These are phyloP conservation scores for Darksidea phi DNA, from an alignment of 495 filamentous ascomycete genomes.

Conservation along the genomic window DNA sequence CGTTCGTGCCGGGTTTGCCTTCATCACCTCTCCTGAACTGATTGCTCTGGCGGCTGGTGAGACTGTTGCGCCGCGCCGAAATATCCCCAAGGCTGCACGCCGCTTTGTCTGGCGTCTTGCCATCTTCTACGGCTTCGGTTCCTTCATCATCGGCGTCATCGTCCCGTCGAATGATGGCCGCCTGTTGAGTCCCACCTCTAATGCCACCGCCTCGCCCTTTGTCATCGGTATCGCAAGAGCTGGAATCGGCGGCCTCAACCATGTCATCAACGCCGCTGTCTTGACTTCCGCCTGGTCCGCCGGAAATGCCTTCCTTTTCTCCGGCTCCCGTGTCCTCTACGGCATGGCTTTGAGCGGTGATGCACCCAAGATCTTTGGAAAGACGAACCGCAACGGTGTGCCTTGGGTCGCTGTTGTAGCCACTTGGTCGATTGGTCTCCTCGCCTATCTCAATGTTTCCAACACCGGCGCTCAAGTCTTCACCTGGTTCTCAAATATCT, in stretches of 20 bases:
- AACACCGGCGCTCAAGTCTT: conserved; percentile 33
- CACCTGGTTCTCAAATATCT: conserved; percentile 38
- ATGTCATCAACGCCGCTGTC: conserved; percentile 33
- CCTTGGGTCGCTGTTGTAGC: conserved; percentile 31
- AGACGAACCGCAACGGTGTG: conserved; percentile 25
- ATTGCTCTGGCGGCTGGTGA: conserved; percentile 30
- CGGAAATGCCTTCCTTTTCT: conserved; percentile 33
- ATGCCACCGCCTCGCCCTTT: conserved; percentile 30
- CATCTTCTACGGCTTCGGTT: conserved; percentile 31
- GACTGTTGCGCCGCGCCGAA: conserved; percentile 23
- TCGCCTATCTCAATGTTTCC: conserved; percentile 27
- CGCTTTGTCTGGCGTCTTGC: conserved; percentile 31
- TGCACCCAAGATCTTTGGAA: conserved; percentile 31
- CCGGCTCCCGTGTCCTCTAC: conserved; percentile 32
- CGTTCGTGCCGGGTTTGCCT: conserved; percentile 26
- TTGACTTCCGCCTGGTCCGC: conserved; percentile 34
- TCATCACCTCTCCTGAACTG: conserved; percentile 27
- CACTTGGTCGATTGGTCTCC: conserved; percentile 26
- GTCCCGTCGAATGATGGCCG: conserved; percentile 19
- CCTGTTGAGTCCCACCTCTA: conserved; percentile 8
- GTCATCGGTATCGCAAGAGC: conserved; percentile 29
- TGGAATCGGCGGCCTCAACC: conserved; percentile 27
- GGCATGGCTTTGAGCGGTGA: conserved; percentile 26
- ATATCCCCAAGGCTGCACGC: conserved; percentile 29
- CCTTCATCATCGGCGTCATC: conserved; percentile 31